Conservation (phyloP, 1,139 yeast species). For the Tardiomyces blankii region DNA sequence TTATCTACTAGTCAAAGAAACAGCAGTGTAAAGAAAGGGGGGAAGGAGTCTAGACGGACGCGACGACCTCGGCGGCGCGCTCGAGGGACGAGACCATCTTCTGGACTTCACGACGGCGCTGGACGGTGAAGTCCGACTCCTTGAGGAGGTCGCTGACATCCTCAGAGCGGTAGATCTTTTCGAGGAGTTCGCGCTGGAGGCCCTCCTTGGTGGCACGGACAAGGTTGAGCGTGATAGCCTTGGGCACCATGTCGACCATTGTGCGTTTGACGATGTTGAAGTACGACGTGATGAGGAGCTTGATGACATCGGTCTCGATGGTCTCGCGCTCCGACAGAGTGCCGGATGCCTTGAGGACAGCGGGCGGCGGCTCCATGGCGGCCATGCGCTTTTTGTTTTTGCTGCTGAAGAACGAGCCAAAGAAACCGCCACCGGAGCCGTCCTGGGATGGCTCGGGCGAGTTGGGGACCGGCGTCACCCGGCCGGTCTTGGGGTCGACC, state of each 20-base stretch:
- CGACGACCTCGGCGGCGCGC: conserved; percentile 85
- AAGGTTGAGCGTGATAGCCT: conserved; percentile 87
- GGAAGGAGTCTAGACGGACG: conserved; percentile 24
- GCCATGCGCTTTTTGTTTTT: conserved; percentile 91
- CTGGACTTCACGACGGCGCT: conserved; percentile 88
- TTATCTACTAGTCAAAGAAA: no score
- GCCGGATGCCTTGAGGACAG: conserved; percentile 89
- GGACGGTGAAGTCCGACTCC: conserved; percentile 87
- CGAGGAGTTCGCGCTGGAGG: conserved; percentile 81
- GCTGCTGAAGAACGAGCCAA: conserved; percentile 88
- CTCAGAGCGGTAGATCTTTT: conserved; percentile 70
- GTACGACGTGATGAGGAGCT: conserved; percentile 80
- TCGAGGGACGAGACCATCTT: conserved; percentile 88
- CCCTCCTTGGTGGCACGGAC: conserved; percentile 76
- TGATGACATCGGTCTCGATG: conserved; percentile 94
- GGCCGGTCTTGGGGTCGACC: conserved; percentile 89
- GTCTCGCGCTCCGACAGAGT: conserved; percentile 92
- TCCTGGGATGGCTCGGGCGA: conserved; percentile 17
- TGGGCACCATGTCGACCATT: conserved; percentile 86
- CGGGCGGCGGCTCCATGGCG: conserved; percentile 96
- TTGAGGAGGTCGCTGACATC: conserved; percentile 71
- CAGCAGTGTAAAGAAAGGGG: no score
- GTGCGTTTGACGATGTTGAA: conserved; percentile 90
- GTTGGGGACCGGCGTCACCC: conserved; percentile 28
- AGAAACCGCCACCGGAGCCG: conserved; percentile 49